Evolutionary conservation across 805 yeast genomes (phyloP), one percentile per base, ranked within the genome.

Genomic region (Lipomyces yamanashiensis): DNA sequence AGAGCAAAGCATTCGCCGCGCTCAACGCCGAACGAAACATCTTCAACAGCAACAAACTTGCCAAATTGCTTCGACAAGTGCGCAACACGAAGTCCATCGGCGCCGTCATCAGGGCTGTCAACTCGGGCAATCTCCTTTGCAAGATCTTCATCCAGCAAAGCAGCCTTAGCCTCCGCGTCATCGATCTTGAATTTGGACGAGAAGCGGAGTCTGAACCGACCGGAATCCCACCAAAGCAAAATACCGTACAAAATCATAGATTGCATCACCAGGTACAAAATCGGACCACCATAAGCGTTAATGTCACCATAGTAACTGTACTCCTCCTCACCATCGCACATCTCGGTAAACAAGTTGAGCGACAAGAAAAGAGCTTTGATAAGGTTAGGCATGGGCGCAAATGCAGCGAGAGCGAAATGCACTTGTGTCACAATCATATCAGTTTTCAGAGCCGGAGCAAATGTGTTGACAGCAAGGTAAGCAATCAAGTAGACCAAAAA

Each of bases 191-290:
- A 44, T 21, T 47, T 48, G 40, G 59, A 21, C 19, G 53, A 49
- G 19, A 66, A 41, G 13, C 66, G 61, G 8, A 67, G 56, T n/a
- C 75, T 57, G 61, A 66, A 71, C 33, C 68, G 68, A 9, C 77
- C 76, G n/a, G 77, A 71, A 41, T 75, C 78, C 73, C 74, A 73
- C 75, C 76, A 73, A 17, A 75, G 33, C 4, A 75, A 61, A 40
- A 67, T 58, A 2, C 67, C 67, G 54, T 66, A 71, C 34, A 68
- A 64, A 3, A 70, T 59, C 10, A 70, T 19, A 5, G 69, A 53
- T 56, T 75, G 78, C 47, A 73, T 47, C 5, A 72, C 60, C 23
- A 75, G 68, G 53, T 75, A 75, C 28, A 75, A 58, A 17, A 76
- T 72, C 12, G 76, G 78, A 2, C 76, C 75, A 33, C 78, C 78